Evolutionary conservation across 2,329 filamentous ascomycete genomes (phyloP), one percentile per base, ranked within the genome.

Genomic region (Saccharata proteae): DNA sequence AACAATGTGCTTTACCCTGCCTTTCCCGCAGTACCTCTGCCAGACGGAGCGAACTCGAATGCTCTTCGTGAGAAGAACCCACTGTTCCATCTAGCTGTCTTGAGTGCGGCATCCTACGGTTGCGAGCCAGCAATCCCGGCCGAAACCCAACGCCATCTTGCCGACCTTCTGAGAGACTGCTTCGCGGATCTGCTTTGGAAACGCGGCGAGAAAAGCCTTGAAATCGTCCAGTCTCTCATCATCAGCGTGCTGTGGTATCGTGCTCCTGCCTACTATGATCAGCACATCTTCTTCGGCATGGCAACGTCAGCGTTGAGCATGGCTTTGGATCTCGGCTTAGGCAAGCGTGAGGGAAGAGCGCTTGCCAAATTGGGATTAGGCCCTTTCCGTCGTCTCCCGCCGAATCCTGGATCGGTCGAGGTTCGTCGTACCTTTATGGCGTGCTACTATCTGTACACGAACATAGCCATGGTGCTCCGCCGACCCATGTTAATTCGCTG

Each of bases 201-300:
- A 17, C 69, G 71, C 5, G 83, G 81, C 9, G 76, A 84, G 44
- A 93, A 92, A 61, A 82, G 72, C 20, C 57, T 93, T 12, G 85
- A 93, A 52, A 62, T 93, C 5, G 73, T 92, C 6, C 85, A 93
- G 56, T 72, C 81, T 2, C 59, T 93, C 23, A 69, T 82, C 36
- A 62, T 93, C 3, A 66, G 74, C 5, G 74, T 77, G n/a, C 69
- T 85, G 13, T 93, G 84, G 81, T 92, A 93, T 52, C 76, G 75
- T 51, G 82, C 83, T 11, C 84, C 84, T 0, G 77, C 88, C 42
- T 71, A 80, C 44, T 81, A 81, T 37, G 82, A 92, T 46, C 80
- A 90, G 56, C 72, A 88, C 47, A 90, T 90, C 49, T 92, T 90
- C 52, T 93, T 90, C 57, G 81, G 88, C 58, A 69, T 90, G 41